Evolutionary conservation across 805 yeast genomes (phyloP).

Genomic region (Ogataea ramenticola): DNA sequence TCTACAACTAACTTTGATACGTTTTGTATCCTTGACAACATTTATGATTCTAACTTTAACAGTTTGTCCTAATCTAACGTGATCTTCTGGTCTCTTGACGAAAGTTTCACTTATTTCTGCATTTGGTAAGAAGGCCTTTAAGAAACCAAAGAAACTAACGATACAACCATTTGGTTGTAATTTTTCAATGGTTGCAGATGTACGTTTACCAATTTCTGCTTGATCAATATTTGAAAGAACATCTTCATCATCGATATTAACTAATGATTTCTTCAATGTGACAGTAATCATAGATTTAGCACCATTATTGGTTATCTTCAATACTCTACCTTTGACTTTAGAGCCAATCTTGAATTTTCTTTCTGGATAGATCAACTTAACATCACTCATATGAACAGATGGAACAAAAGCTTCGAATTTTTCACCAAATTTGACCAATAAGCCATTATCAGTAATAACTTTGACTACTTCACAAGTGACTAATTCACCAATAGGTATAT

Average conservation of each 20-base stretch:
- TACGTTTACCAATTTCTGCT: constrained; percentile 38
- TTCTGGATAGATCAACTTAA: constrained; percentile 81
- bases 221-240: constrained; percentile 34
- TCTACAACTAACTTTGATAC: constrained; percentile 69
- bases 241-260: constrained; percentile 53
- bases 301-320: constrained; percentile 38
- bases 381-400: constrained; percentile 72
- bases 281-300: constrained; percentile 42
- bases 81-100: constrained; percentile 70
- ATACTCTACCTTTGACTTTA: constrained; percentile 68
- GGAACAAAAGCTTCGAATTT: constrained; percentile 72
- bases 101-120: constrained; percentile 86
- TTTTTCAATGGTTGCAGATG: constrained; percentile 68
- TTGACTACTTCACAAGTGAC: constrained; percentile 49
- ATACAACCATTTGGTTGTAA: constrained; percentile 75
- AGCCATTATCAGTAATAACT: constrained; percentile 57
- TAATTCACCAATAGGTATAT: constrained; percentile 69
- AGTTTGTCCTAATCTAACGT: constrained; percentile 78
- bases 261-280: constrained; percentile 80
- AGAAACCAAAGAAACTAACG: constrained; percentile 72
- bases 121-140: constrained; percentile 77
- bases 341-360: constrained; percentile 83
- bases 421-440: constrained; percentile 57
- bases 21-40: constrained; percentile 44
- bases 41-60: constrained; percentile 59